Base-by-base conservation (phyloP, 2,329 filamentous ascomycete genomes). In the Cladosporium colombiae region DNA sequence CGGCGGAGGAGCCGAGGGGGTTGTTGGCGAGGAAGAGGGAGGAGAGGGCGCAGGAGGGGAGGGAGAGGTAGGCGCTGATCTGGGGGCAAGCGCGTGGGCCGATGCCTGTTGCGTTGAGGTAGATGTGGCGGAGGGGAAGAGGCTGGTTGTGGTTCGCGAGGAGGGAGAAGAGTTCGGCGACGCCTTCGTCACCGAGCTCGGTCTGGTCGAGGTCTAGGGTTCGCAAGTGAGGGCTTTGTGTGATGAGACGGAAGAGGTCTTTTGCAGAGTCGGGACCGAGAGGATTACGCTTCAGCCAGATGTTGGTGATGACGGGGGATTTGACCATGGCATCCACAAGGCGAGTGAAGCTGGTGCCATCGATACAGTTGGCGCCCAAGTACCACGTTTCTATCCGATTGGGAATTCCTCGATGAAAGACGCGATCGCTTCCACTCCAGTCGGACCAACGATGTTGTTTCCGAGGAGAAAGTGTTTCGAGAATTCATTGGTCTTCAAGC, bases 251-350 rank as follows among this genome's bases (percentile, higher is more conserved):
- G 67, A 78, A 81, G 16, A 85, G 64, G 58, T 82, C 75, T 53
- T 73, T 69, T 4, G 78, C 79, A 21, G 79, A 75, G 5, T 70
- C 70, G 2, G 79, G 67, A 0, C 78, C 78, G 29, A 86, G 77
- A 1, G 84, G 84, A 71, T 86, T 86, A 14, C 83, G 80, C 72
- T 85, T 85, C 63, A 86, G 73, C 84, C 84, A 86, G 57, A 85
- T 72, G 68, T 83, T 84, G 23, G 81, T 83, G 66, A 84, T 75
- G 16, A 76, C 76, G 3, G 76, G 73, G 1, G 81, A 83, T 27
- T 74, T 74, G 16, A 81, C 68, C 78, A 83, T 80, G 59, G 80
- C 79, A 64, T 82, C 75, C 1, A 82, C 81, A 1, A 85, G 76
- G 1, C 76, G 68, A 29, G 71, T 72, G 71, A 85, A 79, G 65